Conservation (phyloP, 495 filamentous ascomycete genomes). For the Penicillium lagena region DNA sequence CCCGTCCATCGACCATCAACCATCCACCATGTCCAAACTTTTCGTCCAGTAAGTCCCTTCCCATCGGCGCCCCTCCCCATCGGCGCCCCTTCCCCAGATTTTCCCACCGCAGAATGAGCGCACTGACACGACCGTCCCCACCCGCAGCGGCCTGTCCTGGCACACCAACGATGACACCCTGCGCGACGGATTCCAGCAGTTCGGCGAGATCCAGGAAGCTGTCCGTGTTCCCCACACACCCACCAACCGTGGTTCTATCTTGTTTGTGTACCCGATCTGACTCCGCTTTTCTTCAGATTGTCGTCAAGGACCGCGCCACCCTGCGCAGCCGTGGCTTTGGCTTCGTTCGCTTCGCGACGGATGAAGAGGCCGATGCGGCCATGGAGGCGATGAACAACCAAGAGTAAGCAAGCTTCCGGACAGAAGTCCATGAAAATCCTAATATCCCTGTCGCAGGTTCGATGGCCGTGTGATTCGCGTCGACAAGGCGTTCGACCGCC, state of each 20-base stretch:
- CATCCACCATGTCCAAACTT: slow-evolving; percentile 21
- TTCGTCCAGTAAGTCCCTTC: slow-evolving; percentile 19
- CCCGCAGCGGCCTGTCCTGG: slow-evolving; percentile 84
- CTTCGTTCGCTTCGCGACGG: slow-evolving; percentile 81
- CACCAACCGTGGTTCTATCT: neutral
- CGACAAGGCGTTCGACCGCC: slow-evolving; percentile 86
- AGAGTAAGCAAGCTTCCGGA: slow-evolving; percentile 55
- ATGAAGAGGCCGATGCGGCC: slow-evolving; percentile 77
- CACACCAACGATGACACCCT: slow-evolving; percentile 86
- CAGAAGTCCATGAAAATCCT: too few species aligned
- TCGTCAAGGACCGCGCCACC: slow-evolving; percentile 96
- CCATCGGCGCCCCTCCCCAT: neutral
- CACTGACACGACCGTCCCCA: neutral
- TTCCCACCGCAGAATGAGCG: neutral
- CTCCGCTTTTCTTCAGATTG: slow-evolving; percentile 54
- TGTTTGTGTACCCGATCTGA: neutral
- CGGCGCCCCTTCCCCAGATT: neutral
- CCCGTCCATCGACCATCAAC: neutral
- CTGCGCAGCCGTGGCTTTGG: slow-evolving; percentile 94
- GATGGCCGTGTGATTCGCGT: slow-evolving; percentile 95
- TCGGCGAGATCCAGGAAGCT: slow-evolving; percentile 84
- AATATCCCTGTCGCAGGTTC: slow-evolving; percentile 52
- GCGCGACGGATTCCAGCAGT: slow-evolving; percentile 81
- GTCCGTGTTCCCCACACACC: slow-evolving; percentile 47
- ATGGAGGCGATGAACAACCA: slow-evolving; percentile 85